These are phyloP conservation scores for Eimeria acervulina DNA, from an alignment of 169 alveolate genomes.

Conservation along the genomic window DNA sequence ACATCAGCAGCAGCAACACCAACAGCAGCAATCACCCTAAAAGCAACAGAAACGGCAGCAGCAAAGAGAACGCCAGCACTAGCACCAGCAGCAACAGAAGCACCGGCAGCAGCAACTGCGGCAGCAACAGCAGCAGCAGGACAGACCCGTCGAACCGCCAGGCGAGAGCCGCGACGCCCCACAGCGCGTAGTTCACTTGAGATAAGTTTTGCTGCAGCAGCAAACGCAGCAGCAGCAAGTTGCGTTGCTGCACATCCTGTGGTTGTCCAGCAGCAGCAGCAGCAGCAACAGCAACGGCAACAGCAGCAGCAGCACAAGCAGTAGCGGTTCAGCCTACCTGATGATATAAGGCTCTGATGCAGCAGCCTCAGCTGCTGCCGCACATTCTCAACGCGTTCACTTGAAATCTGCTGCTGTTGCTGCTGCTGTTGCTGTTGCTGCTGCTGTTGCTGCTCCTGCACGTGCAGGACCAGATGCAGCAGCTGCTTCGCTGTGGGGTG, in stretches of 20 bases:
- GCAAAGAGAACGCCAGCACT: background rate
- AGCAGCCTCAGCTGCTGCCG: constrained; percentile 73
- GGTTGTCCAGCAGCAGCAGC: background rate
- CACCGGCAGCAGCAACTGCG: constrained; percentile 1
- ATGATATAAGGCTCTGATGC: constrained; percentile 12
- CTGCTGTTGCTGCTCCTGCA: constrained; percentile 61
- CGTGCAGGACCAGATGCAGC: constrained; percentile 36
- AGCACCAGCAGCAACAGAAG: background rate
- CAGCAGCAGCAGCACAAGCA: constrained; percentile 10
- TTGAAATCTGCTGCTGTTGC: constrained; percentile 31
- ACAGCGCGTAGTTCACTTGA: constrained; percentile 25
- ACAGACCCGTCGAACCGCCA: constrained; percentile 30
- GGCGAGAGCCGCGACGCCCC: constrained; percentile 54
- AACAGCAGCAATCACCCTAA: background rate
- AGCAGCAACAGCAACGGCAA: constrained; percentile 44
- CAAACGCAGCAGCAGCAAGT: constrained; percentile 21
- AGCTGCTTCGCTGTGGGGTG: constrained; percentile 48
- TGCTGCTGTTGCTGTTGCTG: constrained; percentile 25
- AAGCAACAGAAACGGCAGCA: background rate
- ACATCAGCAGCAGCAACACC: constrained; percentile 7
- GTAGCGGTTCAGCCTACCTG: background rate
- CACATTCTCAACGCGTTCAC: constrained; percentile 32
- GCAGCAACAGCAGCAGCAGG: constrained; percentile 53
- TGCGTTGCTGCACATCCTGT: background rate
- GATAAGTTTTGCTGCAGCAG: constrained; percentile 57